These are phyloP conservation scores for Phytophthora megakarya DNA, from an alignment of 352 stramenopile species.

Conservation along the genomic window DNA sequence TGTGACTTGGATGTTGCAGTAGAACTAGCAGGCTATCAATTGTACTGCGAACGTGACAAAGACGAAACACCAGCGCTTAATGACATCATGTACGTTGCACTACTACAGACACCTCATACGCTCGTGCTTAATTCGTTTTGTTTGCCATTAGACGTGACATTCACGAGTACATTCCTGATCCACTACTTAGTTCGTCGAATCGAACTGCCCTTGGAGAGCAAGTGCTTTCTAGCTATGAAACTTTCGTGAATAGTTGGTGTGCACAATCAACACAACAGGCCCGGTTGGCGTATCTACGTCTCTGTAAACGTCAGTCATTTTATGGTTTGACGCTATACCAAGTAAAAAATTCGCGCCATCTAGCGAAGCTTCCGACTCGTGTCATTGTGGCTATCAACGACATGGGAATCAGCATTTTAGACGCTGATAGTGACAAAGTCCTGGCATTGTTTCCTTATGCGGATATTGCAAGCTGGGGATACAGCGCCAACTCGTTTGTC, in stretches of 20 bases:
- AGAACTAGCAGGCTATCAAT: conserved; percentile 66
- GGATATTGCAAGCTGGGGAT: conserved; percentile 80
- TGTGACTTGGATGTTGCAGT: conserved; percentile 62
- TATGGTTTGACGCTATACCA: conserved; percentile 79
- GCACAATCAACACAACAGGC: conserved; percentile 46
- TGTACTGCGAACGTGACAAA: conserved; percentile 55
- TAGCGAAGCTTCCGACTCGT: conserved; percentile 46
- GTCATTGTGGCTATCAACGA: conserved; percentile 69
- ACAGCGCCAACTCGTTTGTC: conserved; percentile 81
- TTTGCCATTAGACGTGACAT: conserved; percentile 30
- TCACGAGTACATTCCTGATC: conserved; percentile 37
- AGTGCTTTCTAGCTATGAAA: conserved; percentile 42
- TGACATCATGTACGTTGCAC: conserved; percentile 25
- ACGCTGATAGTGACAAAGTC: conserved; percentile 58
- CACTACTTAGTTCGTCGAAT: conserved; percentile 55
- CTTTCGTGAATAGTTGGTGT: conserved; percentile 38
- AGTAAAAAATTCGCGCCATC: conserved; percentile 54
- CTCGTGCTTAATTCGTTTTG: background rate
- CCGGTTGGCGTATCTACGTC: conserved; percentile 56
- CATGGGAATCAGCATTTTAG: conserved; percentile 68
- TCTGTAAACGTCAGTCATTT: conserved; percentile 63
- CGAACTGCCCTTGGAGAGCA: conserved; percentile 35
- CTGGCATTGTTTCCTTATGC: conserved; percentile 69
- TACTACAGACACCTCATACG: background rate
- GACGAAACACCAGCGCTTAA: conserved; percentile 15